A percentile compares a stretch with the other conserved stretches of the same genome.
phyloP scores from a whole-genome alignment of 2,329 filamentous ascomycete genomes.

The Neurospora crassa region DNA sequence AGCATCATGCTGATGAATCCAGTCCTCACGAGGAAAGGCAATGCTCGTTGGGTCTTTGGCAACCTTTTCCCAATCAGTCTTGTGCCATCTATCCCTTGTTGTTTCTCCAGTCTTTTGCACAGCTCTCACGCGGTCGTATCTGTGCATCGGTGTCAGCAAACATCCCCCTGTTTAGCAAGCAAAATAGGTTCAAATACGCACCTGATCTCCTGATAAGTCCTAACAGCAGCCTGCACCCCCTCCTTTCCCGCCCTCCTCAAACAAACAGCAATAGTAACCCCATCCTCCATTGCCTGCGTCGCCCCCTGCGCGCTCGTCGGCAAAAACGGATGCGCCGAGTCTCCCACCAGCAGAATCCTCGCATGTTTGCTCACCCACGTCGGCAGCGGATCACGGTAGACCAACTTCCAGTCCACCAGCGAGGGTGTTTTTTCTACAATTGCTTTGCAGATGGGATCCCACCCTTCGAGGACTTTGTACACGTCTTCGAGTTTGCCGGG shows the following conservation, averaged over 20 bases:
- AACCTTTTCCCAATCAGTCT: conserved; percentile 41
- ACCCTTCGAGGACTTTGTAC: conserved; percentile 38
- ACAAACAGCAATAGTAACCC: conserved; percentile 36
- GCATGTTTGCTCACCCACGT: conserved; percentile 37
- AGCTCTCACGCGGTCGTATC: conserved; percentile 35
- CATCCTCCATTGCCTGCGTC: conserved; percentile 42
- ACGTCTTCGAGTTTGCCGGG: conserved; percentile 43
- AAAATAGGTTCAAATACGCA: conserved; percentile 4
- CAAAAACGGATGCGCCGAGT: conserved; percentile 40
- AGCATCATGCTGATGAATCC: conserved; percentile 42
- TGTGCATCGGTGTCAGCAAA: conserved; percentile 5
- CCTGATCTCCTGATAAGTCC: conserved; percentile 35
- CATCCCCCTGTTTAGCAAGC: too few species aligned
- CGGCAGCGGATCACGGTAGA: conserved; percentile 38
- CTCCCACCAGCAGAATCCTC: conserved; percentile 36
- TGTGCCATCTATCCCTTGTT: conserved; percentile 44
- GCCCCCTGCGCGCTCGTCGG: conserved; percentile 39
- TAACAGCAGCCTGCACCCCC: conserved; percentile 30
- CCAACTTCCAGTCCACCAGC: conserved; percentile 41
- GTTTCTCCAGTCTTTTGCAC: conserved; percentile 42
- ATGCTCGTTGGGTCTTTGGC: conserved; percentile 37
- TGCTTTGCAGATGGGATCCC: conserved; percentile 38
- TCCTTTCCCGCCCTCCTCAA: conserved; percentile 27
- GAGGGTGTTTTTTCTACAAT: conserved; percentile 37
- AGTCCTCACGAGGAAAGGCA: conserved; percentile 39